Evolutionary conservation across 306 rosid genomes (phyloP), one percentile per base, ranked within the genome.

Genomic region (Pyrus betulifolia): DNA sequence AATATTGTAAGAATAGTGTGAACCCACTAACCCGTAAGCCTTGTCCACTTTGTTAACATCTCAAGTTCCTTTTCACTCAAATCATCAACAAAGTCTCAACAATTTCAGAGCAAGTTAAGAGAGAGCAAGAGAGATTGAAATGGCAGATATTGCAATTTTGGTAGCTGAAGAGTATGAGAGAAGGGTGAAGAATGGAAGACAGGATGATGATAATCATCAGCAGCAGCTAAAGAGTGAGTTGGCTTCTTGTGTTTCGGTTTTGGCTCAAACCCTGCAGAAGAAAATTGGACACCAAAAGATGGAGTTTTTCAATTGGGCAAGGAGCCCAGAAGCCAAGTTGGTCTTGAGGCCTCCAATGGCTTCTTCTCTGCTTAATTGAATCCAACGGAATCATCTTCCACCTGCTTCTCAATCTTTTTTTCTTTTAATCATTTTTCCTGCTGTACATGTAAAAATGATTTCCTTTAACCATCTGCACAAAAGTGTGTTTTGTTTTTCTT

Each of bases 71-170:
- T 15, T 6, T 46, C 18, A 14, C 14, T 46, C 52, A 46, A 46
- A 46, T 46, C 15, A 46, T 46, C 52, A 46, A 46, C 51, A 13
- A 45, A 45, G 51, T 13, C 17, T 15, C 17, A 45, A 45, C 17
- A 31, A 18, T 57, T 35, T 19, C 19, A 31, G 27, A 21, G 75
- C 66, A 72, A 23, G 38, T 59, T 54, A 5, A 70, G 42, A 42
- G 42, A 57, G 28, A 57, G 62, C 22, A 25, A 21, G 27, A 30
- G 54, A 59, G 1, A 45, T 38, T 38, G 78, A 58, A 33, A 91
- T 92, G 97, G 82, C 97, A 59, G 97, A 95, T 70, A 95, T 92
- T 69, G 97, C 97, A 13, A 88, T 95, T 75, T 69, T 95, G 85
- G 93, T 95, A 6, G 96, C 88, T 0, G 97, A 95, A 76, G 98